These are phyloP conservation scores for Plenodomus lindquistii DNA, from an alignment of 2,329 filamentous ascomycete genomes.

Conservation along the genomic window DNA sequence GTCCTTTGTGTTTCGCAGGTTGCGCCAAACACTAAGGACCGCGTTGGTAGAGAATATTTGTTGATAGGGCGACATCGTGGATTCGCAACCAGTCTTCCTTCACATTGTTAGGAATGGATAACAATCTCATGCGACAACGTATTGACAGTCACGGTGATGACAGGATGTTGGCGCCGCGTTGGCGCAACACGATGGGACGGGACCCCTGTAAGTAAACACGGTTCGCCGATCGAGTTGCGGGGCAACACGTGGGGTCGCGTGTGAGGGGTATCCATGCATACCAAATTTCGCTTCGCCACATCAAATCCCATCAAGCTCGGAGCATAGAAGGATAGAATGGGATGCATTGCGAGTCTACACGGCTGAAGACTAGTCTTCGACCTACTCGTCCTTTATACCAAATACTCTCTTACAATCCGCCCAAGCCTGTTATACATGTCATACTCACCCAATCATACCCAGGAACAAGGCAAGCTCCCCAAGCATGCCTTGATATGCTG, in stretches of 20 bases:
- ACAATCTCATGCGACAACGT: background rate
- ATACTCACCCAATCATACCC: slow-evolving; percentile 9
- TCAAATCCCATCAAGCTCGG: background rate
- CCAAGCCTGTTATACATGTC: background rate
- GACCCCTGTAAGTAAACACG: slow-evolving; percentile 11
- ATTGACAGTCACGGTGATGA: background rate
- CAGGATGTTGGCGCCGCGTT: slow-evolving; percentile 7
- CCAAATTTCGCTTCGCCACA: background rate
- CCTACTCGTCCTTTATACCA: background rate
- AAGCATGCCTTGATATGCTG: slow-evolving; percentile 30
- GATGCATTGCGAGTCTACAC: background rate
- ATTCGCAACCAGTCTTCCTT: slow-evolving; percentile 5
- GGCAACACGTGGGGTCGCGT: slow-evolving; percentile 14
- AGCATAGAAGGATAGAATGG: background rate
- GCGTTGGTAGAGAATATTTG: slow-evolving; percentile 40
- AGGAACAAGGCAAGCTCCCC: slow-evolving; percentile 13
- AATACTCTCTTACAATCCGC: background rate
- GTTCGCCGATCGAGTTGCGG: slow-evolving; percentile 7
- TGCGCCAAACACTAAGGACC: slow-evolving; percentile 41
- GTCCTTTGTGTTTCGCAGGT: slow-evolving; percentile 35
- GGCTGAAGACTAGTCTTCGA: background rate
- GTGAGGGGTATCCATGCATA: slow-evolving; percentile 3
- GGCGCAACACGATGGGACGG: slow-evolving; percentile 1
- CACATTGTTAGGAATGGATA: slow-evolving; percentile 16
- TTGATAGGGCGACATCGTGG: slow-evolving; percentile 36